Base-by-base conservation (phyloP, 1,139 yeast genomes). In the Sugiyamaella pinicola region DNA sequence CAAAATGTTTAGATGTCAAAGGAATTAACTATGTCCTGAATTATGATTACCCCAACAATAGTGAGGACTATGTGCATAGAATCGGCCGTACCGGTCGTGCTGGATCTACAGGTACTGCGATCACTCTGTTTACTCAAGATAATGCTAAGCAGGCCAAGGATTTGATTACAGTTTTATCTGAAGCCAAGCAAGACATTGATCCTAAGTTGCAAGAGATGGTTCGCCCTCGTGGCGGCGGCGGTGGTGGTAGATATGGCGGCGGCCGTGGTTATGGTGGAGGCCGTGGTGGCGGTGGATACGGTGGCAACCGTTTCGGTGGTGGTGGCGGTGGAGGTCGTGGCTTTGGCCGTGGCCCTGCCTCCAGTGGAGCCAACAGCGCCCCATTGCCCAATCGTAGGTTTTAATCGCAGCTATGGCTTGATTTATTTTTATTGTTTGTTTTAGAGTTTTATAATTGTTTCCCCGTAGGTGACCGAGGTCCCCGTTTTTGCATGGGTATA, bases 41-140 rank as follows among this genome's bases (percentile, higher is more conserved):
- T 83, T 90, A 81, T 69, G 99, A 93, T 73, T 91, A 91, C 90
- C 98, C 99, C 68, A 90, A 90, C 74, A 93, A 91, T 77, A 87
- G 90, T 70, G 99, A 93, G 77, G 98, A 93, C 76, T 93, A 93
- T 73, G 97, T 93, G 57, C 95, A 87, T 73, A 82, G 95, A 74
- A 87, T 87, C 67, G 97, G 97, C 71, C 89, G 99, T 84, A 91
- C 98, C 60, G 99, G 99, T 72, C 89, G 99, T 83, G 99, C 97
- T 62, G 98, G 98, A 73, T 84, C 89, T 60, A 79, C 80, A 58
- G 99, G 99, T 79, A 90, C 95, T 59, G 97, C 99, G 56, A 83
- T 91, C 62, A 90, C 99, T 9, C 83, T 93, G 74, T 93, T 93
- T 81, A 90, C 98, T 55, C 87, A 84, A 61, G 91, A 80, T 61